phyloP scores from a whole-genome alignment of 306 rosid genomes.

The Dryas drummondii region DNA sequence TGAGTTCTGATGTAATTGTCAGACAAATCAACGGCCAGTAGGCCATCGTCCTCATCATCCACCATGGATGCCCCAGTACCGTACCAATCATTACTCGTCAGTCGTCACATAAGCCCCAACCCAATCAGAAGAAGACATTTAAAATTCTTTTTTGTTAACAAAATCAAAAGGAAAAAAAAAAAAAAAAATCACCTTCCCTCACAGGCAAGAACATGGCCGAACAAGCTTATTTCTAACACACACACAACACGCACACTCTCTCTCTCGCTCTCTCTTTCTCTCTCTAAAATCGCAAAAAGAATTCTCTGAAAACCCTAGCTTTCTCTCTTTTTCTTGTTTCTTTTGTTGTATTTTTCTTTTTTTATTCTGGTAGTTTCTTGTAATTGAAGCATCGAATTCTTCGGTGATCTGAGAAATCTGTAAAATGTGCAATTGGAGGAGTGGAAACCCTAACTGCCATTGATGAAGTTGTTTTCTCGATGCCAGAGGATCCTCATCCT shows the following conservation, averaged over 20 bases:
- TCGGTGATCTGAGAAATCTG: slow-evolving; percentile 39
- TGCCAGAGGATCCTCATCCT: slow-evolving; percentile 93
- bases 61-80: neutral
- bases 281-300: slow-evolving; percentile 18
- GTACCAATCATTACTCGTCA: slow-evolving; percentile 11
- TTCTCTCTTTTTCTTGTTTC: neutral
- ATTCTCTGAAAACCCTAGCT: slow-evolving; percentile 61
- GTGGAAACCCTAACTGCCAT: slow-evolving; percentile 28
- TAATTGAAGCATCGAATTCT: slow-evolving; percentile 49
- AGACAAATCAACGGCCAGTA: neutral
- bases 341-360: neutral
- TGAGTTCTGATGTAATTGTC: neutral
- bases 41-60: neutral
- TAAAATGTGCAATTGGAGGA: slow-evolving; percentile 51
- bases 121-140: neutral
- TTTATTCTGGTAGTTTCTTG: slow-evolving; percentile 22
- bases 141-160: neutral
- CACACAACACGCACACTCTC: slow-evolving; percentile 22
- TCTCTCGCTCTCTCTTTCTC: slow-evolving; percentile 32
- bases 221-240: slow-evolving; percentile 21
- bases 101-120: neutral
- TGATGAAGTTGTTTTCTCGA: slow-evolving; percentile 76
- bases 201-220: slow-evolving; percentile 58
- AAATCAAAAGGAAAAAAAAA: neutral
- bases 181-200: slow-evolving; percentile 12